Evolutionary conservation across 2,329 filamentous ascomycete genomes (phyloP).

Genomic region (Sporothrix pallida): DNA sequence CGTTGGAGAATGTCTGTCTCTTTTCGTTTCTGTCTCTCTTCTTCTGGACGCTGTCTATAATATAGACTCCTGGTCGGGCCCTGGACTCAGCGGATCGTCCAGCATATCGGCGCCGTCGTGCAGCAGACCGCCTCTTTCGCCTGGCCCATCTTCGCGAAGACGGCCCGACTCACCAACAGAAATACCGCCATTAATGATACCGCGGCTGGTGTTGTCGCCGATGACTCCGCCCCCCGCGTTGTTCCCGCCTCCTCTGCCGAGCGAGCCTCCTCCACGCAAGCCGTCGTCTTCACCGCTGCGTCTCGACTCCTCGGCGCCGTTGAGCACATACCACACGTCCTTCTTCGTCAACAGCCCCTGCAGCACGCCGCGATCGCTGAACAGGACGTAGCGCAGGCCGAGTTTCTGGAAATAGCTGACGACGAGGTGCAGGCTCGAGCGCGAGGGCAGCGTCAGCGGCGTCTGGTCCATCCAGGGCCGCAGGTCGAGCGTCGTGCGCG

Average conservation of each 20-base stretch:
- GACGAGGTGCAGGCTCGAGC: conserved; percentile 79
- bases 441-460: conserved; percentile 83
- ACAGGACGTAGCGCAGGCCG: conserved; percentile 86
- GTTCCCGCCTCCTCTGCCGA: background rate
- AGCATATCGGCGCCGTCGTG: conserved; percentile 43
- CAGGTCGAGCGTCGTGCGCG: conserved; percentile 79
- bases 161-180: conserved; percentile 44
- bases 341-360: conserved; percentile 94
- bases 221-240: background rate
- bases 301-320: conserved; percentile 71
- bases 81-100: conserved; percentile 44
- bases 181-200: background rate
- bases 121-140: conserved; percentile 53
- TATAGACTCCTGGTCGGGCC: conserved; percentile 29
- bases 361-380: conserved; percentile 79
- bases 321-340: conserved; percentile 92
- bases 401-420: conserved; percentile 94
- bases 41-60: conserved; percentile 23
- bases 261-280: background rate
- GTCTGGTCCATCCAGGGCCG: conserved; percentile 99
- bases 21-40: background rate
- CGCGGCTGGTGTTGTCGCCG: background rate
- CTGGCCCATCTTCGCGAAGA: conserved; percentile 47
- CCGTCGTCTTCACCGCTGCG: conserved; percentile 64
- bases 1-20: background rate